A percentile compares a stretch with the other conserved stretches of the same genome.
Conservation (phyloP, 2,329 filamentous ascomycete genomes). For the Colletotrichum sp. region DNA sequence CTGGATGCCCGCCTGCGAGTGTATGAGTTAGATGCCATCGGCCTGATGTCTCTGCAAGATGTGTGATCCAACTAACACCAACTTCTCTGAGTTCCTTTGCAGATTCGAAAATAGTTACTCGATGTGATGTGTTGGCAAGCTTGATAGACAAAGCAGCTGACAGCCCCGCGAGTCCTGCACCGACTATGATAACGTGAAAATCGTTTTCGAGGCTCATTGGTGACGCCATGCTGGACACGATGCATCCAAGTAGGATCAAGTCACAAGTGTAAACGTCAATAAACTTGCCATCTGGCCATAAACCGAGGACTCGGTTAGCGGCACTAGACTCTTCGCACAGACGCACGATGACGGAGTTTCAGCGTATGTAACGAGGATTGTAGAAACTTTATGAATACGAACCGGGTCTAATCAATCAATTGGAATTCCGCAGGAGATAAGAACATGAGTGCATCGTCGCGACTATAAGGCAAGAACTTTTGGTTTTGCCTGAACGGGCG, state of each 20-base stretch:
- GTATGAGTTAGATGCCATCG: neutral
- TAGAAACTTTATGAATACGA: neutral
- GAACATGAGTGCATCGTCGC: neutral
- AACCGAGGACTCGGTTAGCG: neutral
- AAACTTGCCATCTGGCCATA: neutral
- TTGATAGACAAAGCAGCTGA: neutral
- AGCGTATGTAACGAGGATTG: neutral
- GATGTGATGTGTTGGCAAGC: neutral
- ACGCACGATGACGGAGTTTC: neutral
- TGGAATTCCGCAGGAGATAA: neutral
- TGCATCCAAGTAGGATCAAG: neutral
- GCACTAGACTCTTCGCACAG: neutral
- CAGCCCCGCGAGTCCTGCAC: neutral
- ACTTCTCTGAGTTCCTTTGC: constrained; percentile 12
- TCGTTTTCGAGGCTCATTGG: neutral
- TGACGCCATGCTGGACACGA: neutral
- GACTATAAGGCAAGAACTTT: neutral
- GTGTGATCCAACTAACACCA: neutral
- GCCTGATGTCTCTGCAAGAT: neutral
- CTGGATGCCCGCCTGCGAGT: constrained; percentile 6
- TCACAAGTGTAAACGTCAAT: neutral
- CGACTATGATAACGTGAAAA: neutral
- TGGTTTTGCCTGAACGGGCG: neutral
- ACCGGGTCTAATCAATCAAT: neutral
- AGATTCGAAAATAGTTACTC: constrained; percentile 13